phyloP scores from a whole-genome alignment of 2,329 filamentous ascomycete species.

The Penicillium sp. region DNA sequence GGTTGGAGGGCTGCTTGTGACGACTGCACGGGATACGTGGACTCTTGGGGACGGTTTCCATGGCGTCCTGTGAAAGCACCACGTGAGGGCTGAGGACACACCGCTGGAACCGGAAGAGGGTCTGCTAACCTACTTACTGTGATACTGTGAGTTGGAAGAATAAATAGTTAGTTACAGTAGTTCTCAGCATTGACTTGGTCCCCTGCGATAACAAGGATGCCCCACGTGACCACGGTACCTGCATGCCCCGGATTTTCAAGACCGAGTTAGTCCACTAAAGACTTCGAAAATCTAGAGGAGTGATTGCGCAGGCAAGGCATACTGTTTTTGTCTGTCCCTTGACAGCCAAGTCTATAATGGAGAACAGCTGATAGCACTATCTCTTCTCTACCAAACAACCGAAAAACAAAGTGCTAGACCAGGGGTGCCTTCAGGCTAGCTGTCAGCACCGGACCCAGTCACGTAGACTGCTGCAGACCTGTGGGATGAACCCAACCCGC shows the following conservation, averaged over 20 bases:
- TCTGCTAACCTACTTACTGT: too few relatives aligned
- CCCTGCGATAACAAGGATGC: background rate
- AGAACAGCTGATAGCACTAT: background rate
- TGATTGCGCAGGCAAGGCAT: background rate
- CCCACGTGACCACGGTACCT: conserved; percentile 5
- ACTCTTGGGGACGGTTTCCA: background rate
- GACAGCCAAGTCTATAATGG: background rate
- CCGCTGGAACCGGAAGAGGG: background rate
- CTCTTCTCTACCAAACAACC: background rate
- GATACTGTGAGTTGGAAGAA: too few relatives aligned
- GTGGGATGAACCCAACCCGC: background rate
- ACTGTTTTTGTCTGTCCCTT: background rate
- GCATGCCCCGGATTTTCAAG: background rate
- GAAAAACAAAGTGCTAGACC: too few relatives aligned
- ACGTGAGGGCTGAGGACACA: background rate
- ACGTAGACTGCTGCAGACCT: background rate
- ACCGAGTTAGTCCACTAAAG: background rate
- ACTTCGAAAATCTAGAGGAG: background rate
- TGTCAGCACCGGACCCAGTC: background rate
- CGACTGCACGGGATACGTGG: conserved; percentile 1
- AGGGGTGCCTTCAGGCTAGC: too few relatives aligned
- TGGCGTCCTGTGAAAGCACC: background rate
- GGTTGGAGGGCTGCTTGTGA: background rate
- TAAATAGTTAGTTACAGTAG: too few relatives aligned
- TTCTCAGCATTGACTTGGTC: background rate